Percentiles rank a stretch among this genome's conserved stretches.
These are phyloP conservation scores for Yamadazyma spencermartinsiae DNA, from an alignment of 1,139 yeast genomes.

Conservation along the genomic window DNA sequence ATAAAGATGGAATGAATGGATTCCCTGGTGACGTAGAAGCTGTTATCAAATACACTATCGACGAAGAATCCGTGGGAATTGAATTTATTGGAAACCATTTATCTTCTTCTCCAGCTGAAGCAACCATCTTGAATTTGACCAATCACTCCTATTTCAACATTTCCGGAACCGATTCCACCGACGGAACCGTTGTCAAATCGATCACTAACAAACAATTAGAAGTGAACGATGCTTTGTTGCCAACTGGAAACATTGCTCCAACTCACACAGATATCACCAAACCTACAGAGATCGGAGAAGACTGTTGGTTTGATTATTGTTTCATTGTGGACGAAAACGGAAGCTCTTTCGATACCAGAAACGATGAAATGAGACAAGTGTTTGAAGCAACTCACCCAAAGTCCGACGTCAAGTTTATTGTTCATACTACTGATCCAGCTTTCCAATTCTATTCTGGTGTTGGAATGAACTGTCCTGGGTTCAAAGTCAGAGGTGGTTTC, in stretches of 20 bases:
- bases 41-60: constrained; percentile 43
- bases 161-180: constrained; percentile 26
- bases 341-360: constrained; percentile 45
- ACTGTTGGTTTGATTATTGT: constrained; percentile 49
- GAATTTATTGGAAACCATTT: constrained; percentile 51
- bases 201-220: constrained; percentile 35
- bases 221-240: constrained; percentile 39
- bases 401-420: constrained; percentile 41
- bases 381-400: constrained; percentile 51
- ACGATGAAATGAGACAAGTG: constrained; percentile 31
- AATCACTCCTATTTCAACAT: constrained; percentile 65
- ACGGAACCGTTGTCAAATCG: constrained; percentile 35
- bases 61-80: constrained; percentile 31
- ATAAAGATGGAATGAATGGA: constrained; percentile 50
- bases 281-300: constrained; percentile 22
- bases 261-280: constrained; percentile 22
- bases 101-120: constrained; percentile 33
- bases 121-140: constrained; percentile 59
- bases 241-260: constrained; percentile 51
- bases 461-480: constrained; percentile 40
- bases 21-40: constrained; percentile 56
- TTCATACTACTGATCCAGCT: constrained; percentile 63
- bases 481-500: constrained; percentile 54
- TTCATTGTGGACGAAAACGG: constrained; percentile 43
- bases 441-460: constrained; percentile 72